Base-by-base conservation (phyloP, 2,329 filamentous ascomycete genomes). In the Decorospora gaudefroyi region DNA sequence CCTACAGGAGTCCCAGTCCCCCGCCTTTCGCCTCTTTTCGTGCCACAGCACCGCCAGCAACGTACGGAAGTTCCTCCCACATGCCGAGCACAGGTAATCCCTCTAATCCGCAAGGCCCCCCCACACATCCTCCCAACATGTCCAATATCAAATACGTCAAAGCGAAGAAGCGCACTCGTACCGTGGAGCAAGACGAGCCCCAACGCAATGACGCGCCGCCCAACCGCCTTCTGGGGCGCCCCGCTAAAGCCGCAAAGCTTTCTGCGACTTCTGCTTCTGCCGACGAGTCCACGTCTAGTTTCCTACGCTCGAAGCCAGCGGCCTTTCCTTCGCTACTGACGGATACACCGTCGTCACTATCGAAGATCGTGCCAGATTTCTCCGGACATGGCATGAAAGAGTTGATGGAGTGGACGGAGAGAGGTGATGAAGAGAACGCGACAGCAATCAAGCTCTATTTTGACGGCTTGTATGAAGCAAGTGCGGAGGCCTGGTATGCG, bases 401-500 rank as follows among this genome's bases (percentile, higher is more conserved):
- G 23, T 30, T 40, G 12, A 21, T 46, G 30, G 32, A 40, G 10
- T 43, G 42, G 6, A 36, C 45, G 6, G 26, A 32, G 13, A 23
- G 22, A 5, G 11, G 29, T 10, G 34, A 45, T 15, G 8, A 34
- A 11, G 18, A 31, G 13, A 26, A 25, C 22, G 28, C 35, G 18
- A 15, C 28, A 18, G 33, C 15, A 12, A 41, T 23, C 28, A 40
- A 49, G 27, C 25, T 11, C 7, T 9, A 12, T 6, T n/a, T 57
- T 17, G 32, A 51, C 4, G n/a, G 15, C 2, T 32, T 51, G 26
- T 56, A 53, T 12, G 33, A 30, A 18, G 27, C 16, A 16, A 23
- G 27, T 22, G 34, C 10, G 22, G 11, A 21, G 13, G 15, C 12
- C 18, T 57, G 51, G 51, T 58, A 61, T 25, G 23, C 6, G 3